These are phyloP conservation scores for Suillus lakei DNA, from an alignment of 768 basidiomycete species.

Conservation along the genomic window DNA sequence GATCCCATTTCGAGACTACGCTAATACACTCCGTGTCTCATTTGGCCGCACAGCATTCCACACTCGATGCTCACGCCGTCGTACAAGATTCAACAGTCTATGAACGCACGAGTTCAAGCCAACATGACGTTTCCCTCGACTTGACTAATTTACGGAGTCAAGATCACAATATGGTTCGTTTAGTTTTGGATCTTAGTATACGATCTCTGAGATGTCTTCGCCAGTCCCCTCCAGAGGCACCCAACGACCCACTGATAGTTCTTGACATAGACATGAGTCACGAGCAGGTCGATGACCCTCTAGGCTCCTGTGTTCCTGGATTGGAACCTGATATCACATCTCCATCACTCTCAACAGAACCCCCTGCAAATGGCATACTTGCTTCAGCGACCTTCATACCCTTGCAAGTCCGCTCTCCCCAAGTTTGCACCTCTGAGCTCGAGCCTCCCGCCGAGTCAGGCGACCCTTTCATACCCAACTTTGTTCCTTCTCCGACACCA, in stretches of 20 bases:
- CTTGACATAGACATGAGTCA: background rate
- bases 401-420: background rate
- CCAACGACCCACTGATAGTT: background rate
- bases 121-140: background rate
- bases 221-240: background rate
- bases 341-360: background rate
- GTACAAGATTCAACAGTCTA: background rate
- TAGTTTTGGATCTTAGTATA: background rate
- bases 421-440: background rate
- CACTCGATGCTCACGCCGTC: background rate
- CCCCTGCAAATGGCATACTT: background rate
- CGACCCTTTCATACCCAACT: background rate
- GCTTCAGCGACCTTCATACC: background rate
- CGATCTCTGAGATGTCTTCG: background rate
- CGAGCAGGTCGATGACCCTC: background rate
- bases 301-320: background rate
- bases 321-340: background rate
- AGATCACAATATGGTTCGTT: background rate
- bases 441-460: background rate
- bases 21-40: background rate
- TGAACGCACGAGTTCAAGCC: background rate
- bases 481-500: slow-evolving; percentile 28
- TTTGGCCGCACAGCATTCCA: background rate
- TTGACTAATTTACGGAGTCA: background rate
- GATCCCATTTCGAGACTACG: background rate